Percentiles rank a stretch among this genome's conserved stretches.
phyloP scores from a whole-genome alignment of 306 rosid genomes.

The Acmispon strigosus region DNA sequence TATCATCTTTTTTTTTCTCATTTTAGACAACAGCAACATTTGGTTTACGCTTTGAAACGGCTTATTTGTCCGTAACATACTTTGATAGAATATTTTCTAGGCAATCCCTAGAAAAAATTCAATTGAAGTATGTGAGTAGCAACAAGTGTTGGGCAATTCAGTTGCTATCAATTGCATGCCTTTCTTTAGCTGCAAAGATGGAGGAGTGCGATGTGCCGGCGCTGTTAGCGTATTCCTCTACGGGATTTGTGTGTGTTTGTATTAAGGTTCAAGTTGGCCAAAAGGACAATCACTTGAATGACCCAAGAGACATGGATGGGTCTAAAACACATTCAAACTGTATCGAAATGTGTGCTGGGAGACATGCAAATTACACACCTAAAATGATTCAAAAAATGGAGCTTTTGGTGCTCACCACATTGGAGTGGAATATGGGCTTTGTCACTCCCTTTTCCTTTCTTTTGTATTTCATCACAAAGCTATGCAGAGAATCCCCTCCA shows the following conservation, averaged over 20 bases:
- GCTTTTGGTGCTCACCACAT: conserved; percentile 58
- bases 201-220: conserved; percentile 51
- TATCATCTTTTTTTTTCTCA: not conserved
- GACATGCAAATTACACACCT: too few species aligned
- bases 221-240: conserved; percentile 43
- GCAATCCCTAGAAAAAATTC: conserved; percentile 22
- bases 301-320: too few species aligned
- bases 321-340: too few species aligned
- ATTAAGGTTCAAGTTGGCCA: too few species aligned
- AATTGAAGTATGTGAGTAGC: not conserved
- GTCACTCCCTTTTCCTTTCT: conserved; percentile 66
- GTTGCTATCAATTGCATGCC: conserved; percentile 66
- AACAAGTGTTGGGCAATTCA: conserved; percentile 55
- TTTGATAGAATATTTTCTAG: conserved; percentile 66
- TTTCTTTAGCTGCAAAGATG: conserved; percentile 81
- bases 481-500: conserved; percentile 40
- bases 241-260: not conserved
- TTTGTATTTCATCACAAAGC: conserved; percentile 47
- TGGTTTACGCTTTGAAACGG: conserved; percentile 69
- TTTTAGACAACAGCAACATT: conserved; percentile 53
- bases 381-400: conserved; percentile 49
- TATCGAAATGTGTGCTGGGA: too few species aligned
- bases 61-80: conserved; percentile 69
- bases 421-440: conserved; percentile 65
- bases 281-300: too few species aligned